Evolutionary conservation across 73 alveolate species (phyloP).

Genomic region (Loxodes magnus): DNA sequence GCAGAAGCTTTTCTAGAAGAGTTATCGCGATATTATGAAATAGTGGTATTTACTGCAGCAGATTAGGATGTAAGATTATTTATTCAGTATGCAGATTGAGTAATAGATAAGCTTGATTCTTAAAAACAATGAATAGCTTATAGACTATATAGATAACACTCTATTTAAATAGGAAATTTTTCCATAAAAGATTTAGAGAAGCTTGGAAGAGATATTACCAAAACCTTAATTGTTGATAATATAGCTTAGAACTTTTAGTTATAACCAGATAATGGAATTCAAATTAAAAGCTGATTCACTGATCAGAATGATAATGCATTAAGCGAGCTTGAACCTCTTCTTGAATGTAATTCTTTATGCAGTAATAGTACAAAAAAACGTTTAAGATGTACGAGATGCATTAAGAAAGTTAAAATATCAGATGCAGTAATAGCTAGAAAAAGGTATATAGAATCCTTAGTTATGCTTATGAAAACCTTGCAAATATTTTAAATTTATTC

Average conservation of each 20-base stretch:
- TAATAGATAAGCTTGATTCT: slow-evolving; percentile 69
- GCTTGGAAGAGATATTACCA: slow-evolving; percentile 87
- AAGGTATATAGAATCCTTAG: too few relatives aligned
- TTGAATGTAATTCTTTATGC: slow-evolving; percentile 39
- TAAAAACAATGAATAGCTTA: slow-evolving; percentile 49
- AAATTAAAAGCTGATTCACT: slow-evolving; percentile 86
- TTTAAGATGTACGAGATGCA: too few relatives aligned
- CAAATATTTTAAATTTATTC: too few relatives aligned
- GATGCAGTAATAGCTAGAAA: too few relatives aligned
- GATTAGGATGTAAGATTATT: slow-evolving; percentile 56
- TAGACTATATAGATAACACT: slow-evolving; percentile 89
- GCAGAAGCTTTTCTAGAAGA: slow-evolving; percentile 74
- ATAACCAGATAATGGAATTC: slow-evolving; percentile 89
- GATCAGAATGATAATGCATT: slow-evolving; percentile 84
- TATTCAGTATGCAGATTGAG: slow-evolving; percentile 84
- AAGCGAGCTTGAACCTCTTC: slow-evolving; percentile 73
- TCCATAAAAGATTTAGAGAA: slow-evolving; percentile 84
- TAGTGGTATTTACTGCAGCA: slow-evolving; percentile 97
- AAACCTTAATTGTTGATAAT: slow-evolving; percentile 87
- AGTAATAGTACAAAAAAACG: too few relatives aligned
- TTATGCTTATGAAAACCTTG: too few relatives aligned
- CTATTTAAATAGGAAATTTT: slow-evolving; percentile 63
- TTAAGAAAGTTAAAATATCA: too few relatives aligned
- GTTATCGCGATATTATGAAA: slow-evolving; percentile 80
- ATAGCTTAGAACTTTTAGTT: slow-evolving; percentile 87